phyloP scores from a whole-genome alignment of 2,329 filamentous ascomycete genomes.

The Neopestalotiopsis rosae region DNA sequence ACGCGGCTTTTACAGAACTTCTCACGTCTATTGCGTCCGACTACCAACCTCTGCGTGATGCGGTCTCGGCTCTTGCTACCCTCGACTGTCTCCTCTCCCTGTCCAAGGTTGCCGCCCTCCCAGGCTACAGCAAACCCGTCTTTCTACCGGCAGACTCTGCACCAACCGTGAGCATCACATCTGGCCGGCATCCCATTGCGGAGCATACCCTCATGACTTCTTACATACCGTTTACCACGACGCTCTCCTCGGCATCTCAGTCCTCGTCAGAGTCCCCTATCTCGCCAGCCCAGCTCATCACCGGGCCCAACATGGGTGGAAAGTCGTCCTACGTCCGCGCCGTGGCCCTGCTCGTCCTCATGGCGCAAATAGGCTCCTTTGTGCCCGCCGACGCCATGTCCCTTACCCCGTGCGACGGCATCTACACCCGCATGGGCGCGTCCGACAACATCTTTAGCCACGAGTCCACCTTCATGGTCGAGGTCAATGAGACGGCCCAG shows the following conservation, averaged over 20 bases:
- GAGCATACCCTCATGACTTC: constrained; percentile 84
- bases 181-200: constrained; percentile 92
- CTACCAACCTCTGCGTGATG: constrained; percentile 89
- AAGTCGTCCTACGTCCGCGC: constrained; percentile 98
- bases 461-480: constrained; percentile 98
- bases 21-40: constrained; percentile 77
- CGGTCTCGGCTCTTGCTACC: constrained; percentile 82
- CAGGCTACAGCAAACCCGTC: constrained; percentile 83
- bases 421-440: constrained; percentile 95
- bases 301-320: constrained; percentile 98
- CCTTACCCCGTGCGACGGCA: constrained; percentile 86
- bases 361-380: constrained; percentile 94
- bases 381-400: constrained; percentile 79
- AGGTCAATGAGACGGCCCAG: constrained; percentile 88
- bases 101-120: constrained; percentile 80
- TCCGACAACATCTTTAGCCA: constrained; percentile 95
- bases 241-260: constrained; percentile 65
- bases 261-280: constrained; percentile 58
- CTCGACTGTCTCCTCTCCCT: constrained; percentile 91
- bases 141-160: constrained; percentile 66
- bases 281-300: constrained; percentile 79
- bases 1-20: constrained; percentile 76
- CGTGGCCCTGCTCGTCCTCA: constrained; percentile 87
- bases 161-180: constrained; percentile 71
- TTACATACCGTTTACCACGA: constrained; percentile 90